Conservation (phyloP, 257 asterid genomes). For the Nicotiana otophora region DNA sequence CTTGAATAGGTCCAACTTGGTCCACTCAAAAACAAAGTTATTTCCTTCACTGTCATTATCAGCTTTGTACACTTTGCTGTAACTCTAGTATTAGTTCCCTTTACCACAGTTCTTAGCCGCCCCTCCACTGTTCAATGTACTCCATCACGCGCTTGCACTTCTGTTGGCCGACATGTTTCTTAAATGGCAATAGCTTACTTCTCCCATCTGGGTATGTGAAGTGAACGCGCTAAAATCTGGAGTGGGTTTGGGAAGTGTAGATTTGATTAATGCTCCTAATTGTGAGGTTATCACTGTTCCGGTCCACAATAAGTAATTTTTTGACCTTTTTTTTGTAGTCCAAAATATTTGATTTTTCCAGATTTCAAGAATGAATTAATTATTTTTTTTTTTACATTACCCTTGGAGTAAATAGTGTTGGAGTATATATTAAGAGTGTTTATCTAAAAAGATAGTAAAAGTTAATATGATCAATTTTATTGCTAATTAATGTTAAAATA, state of each 20-base stretch:
- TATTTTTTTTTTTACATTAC: too few relatives aligned
- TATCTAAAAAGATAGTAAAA: too few relatives aligned
- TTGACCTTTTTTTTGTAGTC: too few relatives aligned
- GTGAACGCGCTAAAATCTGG: neutral
- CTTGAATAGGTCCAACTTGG: neutral
- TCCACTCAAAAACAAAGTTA: neutral
- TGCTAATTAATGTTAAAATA: too few relatives aligned
- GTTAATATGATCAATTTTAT: too few relatives aligned
- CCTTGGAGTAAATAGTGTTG: too few relatives aligned
- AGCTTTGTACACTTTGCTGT: neutral
- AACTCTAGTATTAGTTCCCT: slow-evolving; percentile 3
- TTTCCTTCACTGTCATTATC: neutral
- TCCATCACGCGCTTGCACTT: neutral
- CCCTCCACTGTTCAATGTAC: neutral
- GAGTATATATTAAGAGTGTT: too few relatives aligned
- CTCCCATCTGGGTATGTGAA: neutral
- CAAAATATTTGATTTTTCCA: too few relatives aligned
- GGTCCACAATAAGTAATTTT: too few relatives aligned
- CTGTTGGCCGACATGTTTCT: neutral
- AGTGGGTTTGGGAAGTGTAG: neutral
- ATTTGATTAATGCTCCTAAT: neutral
- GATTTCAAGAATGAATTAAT: too few relatives aligned
- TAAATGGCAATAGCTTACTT: neutral
- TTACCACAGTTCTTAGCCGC: neutral
- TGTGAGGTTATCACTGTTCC: neutral